phyloP scores from a whole-genome alignment of 352 stramenopile species.

The Thraustotheca clavata region DNA sequence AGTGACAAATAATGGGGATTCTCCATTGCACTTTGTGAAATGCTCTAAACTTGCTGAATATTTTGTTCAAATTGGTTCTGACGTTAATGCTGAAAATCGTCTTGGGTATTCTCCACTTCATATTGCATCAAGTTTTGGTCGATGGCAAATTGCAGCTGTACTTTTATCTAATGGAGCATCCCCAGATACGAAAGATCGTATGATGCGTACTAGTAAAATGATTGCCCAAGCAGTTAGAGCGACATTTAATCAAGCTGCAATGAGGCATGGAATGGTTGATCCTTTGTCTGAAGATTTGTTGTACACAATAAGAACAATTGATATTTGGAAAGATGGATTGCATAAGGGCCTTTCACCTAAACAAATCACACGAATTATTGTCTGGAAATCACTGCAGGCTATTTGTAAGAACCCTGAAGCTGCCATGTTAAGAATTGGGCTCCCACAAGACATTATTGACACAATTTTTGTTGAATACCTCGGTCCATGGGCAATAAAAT shows the following conservation, averaged over 20 bases:
- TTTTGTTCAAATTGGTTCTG: background rate
- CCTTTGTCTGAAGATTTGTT: background rate
- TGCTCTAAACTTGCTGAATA: background rate
- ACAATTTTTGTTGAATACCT: constrained; percentile 7
- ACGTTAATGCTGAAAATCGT: background rate
- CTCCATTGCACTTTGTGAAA: constrained; percentile 1
- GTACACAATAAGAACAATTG: constrained; percentile 2
- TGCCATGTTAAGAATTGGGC: background rate
- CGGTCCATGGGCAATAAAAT: constrained; percentile 12
- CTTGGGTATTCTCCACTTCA: constrained; percentile 5
- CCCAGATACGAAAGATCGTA: background rate
- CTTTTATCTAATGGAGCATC: background rate
- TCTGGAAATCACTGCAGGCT: background rate
- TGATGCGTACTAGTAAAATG: background rate
- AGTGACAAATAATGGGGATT: constrained; percentile 1
- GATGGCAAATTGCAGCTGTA: background rate
- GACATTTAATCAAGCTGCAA: background rate
- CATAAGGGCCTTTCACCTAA: background rate
- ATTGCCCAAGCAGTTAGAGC: background rate
- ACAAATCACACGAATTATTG: background rate
- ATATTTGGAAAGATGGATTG: background rate
- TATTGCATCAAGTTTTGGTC: constrained; percentile 11
- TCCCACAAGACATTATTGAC: constrained; percentile 1
- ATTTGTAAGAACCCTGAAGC: background rate
- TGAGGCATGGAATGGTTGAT: background rate